These are phyloP conservation scores for Durusdinium trenchii DNA, from an alignment of 73 alveolate species.

Conservation along the genomic window DNA sequence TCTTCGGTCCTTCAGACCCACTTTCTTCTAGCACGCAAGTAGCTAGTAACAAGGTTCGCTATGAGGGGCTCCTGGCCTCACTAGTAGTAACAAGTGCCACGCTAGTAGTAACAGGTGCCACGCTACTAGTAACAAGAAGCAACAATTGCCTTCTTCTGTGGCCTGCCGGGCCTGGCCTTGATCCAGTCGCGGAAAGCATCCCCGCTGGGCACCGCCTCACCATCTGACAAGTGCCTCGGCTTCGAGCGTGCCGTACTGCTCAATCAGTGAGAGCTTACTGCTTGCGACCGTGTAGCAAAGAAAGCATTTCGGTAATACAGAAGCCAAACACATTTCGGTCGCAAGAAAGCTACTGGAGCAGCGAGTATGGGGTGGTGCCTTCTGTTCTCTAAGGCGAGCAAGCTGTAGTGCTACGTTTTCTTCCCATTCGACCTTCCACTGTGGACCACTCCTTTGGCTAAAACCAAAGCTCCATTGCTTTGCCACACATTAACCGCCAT, in stretches of 20 bases:
- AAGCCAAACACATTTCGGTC: neutral
- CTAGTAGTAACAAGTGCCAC: neutral
- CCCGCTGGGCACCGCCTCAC: neutral
- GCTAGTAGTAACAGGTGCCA: neutral
- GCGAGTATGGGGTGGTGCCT: no score
- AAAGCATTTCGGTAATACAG: neutral
- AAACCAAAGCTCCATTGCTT: neutral
- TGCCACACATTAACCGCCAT: neutral
- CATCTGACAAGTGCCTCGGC: no score
- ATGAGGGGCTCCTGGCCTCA: neutral
- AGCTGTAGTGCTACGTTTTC: no score
- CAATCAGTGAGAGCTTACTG: conserved; percentile 13
- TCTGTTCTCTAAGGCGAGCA: no score
- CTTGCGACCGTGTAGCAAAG: no score
- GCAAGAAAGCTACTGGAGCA: neutral
- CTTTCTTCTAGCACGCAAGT: neutral
- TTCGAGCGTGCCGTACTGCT: conserved; percentile 41
- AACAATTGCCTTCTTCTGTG: no score
- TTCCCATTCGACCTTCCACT: no score
- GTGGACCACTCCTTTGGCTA: no score
- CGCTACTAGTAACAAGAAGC: neutral
- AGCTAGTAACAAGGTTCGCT: neutral
- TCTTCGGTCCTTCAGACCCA: neutral
- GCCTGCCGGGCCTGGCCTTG: neutral
- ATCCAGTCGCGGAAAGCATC: conserved; percentile 31